Conservation (phyloP, 2,329 filamentous ascomycete species). For the Decorospora gaudefroyi region DNA sequence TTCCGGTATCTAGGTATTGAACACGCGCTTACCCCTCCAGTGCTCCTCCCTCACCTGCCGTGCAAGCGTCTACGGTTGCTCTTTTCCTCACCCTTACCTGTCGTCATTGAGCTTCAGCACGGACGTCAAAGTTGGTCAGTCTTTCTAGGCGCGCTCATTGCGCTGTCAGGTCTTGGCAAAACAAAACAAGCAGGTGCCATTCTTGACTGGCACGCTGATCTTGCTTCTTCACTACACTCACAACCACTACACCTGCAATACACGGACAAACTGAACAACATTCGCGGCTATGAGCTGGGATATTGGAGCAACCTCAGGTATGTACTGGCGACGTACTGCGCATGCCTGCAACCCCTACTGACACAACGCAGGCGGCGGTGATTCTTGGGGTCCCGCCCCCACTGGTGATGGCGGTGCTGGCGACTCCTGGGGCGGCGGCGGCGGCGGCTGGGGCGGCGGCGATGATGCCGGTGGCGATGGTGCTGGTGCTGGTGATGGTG, state of each 20-base stretch:
- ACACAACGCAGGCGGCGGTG: conserved; percentile 21
- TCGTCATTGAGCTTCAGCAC: conserved; percentile 3
- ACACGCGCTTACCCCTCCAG: too few relatives aligned
- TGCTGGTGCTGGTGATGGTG: too few relatives aligned
- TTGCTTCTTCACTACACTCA: background rate
- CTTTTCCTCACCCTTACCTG: conserved; percentile 13
- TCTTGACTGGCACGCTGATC: too few relatives aligned
- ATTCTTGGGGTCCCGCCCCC: conserved; percentile 15
- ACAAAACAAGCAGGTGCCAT: too few relatives aligned
- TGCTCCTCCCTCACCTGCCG: too few relatives aligned
- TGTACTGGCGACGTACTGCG: conserved; percentile 1
- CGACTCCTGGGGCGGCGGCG: conserved; percentile 27
- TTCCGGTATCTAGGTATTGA: too few relatives aligned
- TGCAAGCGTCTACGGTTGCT: too few relatives aligned
- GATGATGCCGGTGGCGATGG: conserved; percentile 37
- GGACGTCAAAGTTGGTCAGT: background rate
- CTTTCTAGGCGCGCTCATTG: background rate
- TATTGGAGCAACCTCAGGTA: conserved; percentile 22
- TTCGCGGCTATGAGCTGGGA: conserved; percentile 28
- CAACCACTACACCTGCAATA: background rate
- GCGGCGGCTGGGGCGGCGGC: conserved; percentile 15
- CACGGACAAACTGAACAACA: background rate
- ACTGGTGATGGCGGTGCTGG: conserved; percentile 17
- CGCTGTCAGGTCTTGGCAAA: background rate
- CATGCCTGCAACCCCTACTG: conserved; percentile 9